Evolutionary conservation across 768 basidiomycete genomes (phyloP), one percentile per base, ranked within the genome.

Genomic region (Xerocomellus chrysenteron): DNA sequence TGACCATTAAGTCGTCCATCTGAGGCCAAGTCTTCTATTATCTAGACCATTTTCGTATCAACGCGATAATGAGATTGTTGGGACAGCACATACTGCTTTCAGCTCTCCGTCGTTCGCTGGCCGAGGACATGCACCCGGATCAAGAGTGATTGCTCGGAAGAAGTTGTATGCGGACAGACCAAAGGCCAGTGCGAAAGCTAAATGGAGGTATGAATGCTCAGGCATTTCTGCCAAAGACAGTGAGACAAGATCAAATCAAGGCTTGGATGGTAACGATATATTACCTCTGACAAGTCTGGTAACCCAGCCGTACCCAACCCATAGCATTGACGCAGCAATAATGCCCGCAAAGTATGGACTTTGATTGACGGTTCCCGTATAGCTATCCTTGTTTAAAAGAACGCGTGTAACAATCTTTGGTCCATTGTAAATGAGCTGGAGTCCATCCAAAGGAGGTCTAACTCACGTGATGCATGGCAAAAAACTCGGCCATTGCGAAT

Each of bases 311-410:
- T 83, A 93, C 3, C 82, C 78, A 9, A 96, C 92, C 93, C 94
- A 97, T 37, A 94, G 68, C 67, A 98, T 82, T 4, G 89, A 91
- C 2, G 79, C 92, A 44, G 76, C 80, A 54, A 99, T 97, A 59
- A 99, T 93, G 11, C 92, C 89, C 1, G 92, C 85, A 65, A 98
- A 95, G 73, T 98, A 97, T 0, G 95, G 95, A 54, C 91, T 93
- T 61, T 86, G 83, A 30, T 85, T 87, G 43, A 98, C 85, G 43
- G 83, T 86, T 58, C 93, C 92, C 11, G 89, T 91, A 62, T 92
- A 90, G 4, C 83, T 87, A 33, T 83, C 79, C 65, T 88, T 87
- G 72, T 92, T 92, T 44, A 96, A 78, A 6, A 97, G 78, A 7
- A 94, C 91, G 16, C 90, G 88, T 8, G 89, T 91, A 52, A 94